phyloP scores from a whole-genome alignment of 2,329 filamentous ascomycete species.

The Diaporthe sp. region DNA sequence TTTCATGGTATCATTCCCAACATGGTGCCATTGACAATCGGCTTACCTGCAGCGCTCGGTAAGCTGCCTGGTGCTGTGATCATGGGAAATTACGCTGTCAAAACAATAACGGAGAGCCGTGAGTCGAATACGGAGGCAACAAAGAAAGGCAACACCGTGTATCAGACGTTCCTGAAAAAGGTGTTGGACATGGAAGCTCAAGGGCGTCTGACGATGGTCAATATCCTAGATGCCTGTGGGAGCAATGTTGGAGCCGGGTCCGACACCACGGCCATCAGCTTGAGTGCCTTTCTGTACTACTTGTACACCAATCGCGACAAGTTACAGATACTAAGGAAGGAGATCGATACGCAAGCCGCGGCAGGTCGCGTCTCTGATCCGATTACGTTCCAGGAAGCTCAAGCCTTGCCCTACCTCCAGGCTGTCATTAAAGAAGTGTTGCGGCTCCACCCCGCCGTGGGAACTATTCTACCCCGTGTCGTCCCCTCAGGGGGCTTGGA shows the following conservation, averaged over 20 bases:
- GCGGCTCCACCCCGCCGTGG: neutral
- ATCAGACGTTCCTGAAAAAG: conserved; percentile 11
- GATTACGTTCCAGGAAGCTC: neutral
- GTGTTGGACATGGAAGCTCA: conserved; percentile 6
- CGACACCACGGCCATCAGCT: neutral
- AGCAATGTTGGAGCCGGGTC: neutral
- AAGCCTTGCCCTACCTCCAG: neutral
- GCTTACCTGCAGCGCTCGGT: neutral
- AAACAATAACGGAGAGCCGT: neutral
- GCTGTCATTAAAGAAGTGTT: conserved; percentile 3
- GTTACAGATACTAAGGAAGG: neutral
- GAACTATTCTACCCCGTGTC: neutral
- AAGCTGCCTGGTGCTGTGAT: neutral
- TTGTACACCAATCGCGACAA: neutral
- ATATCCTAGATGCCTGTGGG: neutral
- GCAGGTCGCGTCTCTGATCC: neutral
- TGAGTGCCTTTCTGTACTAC: neutral
- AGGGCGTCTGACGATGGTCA: neutral
- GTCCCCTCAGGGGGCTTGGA: neutral
- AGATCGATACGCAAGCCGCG: neutral
- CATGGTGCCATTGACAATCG: neutral
- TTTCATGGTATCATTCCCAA: neutral
- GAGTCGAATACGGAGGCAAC: neutral
- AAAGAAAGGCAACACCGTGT: neutral
- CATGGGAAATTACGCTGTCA: neutral